These are phyloP conservation scores for Podaxis sp. DNA, from an alignment of 768 basidiomycete species.

Conservation along the genomic window DNA sequence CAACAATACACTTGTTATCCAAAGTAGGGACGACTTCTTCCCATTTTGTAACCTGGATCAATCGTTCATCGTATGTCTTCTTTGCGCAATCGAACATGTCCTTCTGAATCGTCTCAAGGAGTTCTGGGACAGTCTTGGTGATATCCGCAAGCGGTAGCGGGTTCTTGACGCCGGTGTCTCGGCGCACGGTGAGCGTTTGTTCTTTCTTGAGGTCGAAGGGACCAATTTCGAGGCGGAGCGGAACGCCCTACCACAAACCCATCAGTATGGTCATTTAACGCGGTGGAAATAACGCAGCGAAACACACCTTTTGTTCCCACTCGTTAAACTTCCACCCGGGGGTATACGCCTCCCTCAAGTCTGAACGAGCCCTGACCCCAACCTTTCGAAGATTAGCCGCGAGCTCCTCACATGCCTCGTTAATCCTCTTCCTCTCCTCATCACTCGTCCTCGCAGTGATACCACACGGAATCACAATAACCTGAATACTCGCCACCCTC, in stretches of 20 bases:
- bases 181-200: conserved; percentile 81
- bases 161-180: conserved; percentile 50
- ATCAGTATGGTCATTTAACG: background rate
- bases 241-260: conserved; percentile 69
- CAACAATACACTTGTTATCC: conserved; percentile 82
- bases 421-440: conserved; percentile 64
- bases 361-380: conserved; percentile 82
- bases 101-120: conserved; percentile 82
- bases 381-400: conserved; percentile 66
- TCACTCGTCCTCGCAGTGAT: conserved; percentile 82
- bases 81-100: conserved; percentile 86
- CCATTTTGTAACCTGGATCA: conserved; percentile 81
- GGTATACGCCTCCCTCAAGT: conserved; percentile 92
- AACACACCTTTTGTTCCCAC: conserved; percentile 90
- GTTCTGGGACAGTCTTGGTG: conserved; percentile 43
- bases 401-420: conserved; percentile 72
- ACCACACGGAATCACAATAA: conserved; percentile 88
- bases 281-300: background rate
- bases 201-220: conserved; percentile 84
- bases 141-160: conserved; percentile 41
- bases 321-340: conserved; percentile 99
- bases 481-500: conserved; percentile 90
- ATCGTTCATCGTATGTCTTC: conserved; percentile 60
- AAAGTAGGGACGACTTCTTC: conserved; percentile 89
- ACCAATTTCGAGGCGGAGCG: conserved; percentile 94